phyloP scores from a whole-genome alignment of 768 basidiomycete genomes.

The Termitomyces sp. region DNA sequence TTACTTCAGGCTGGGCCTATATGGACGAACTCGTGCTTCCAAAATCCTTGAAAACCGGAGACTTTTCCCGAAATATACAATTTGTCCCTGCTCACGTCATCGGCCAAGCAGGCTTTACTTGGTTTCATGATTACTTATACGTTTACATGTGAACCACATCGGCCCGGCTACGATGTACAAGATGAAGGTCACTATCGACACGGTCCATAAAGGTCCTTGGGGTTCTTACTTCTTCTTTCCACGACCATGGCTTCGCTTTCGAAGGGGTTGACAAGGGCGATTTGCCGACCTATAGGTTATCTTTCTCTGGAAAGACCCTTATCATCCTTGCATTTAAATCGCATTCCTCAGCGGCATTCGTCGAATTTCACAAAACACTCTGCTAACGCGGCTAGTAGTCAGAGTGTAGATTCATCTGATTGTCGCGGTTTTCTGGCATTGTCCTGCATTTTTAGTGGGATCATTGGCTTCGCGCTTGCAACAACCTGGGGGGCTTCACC shows the following conservation, averaged over 20 bases:
- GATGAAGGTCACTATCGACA: slow-evolving; percentile 10
- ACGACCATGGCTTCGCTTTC: slow-evolving; percentile 14
- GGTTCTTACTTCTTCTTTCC: slow-evolving; percentile 10
- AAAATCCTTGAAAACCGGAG: slow-evolving; percentile 1
- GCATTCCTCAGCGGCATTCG: background rate
- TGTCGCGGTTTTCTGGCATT: slow-evolving; percentile 7
- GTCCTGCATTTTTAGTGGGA: slow-evolving; percentile 13
- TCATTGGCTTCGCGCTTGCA: slow-evolving; percentile 16
- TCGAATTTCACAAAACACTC: background rate
- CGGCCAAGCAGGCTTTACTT: slow-evolving; percentile 2
- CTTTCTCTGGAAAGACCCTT: background rate
- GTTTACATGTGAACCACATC: slow-evolving; percentile 10
- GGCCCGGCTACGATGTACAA: slow-evolving; percentile 8
- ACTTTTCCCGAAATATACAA: slow-evolving; percentile 5
- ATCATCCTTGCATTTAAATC: background rate
- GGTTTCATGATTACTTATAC: slow-evolving; percentile 9
- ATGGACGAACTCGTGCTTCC: background rate
- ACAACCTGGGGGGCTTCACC: background rate
- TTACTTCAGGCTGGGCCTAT: background rate
- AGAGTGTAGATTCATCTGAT: background rate
- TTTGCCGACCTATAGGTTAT: background rate
- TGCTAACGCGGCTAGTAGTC: background rate
- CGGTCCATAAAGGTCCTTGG: background rate
- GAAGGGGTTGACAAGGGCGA: background rate
- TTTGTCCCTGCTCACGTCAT: slow-evolving; percentile 11